phyloP scores from a whole-genome alignment of 371 early-diverging fungal genomes.

The Rhizomucor pusillus region DNA sequence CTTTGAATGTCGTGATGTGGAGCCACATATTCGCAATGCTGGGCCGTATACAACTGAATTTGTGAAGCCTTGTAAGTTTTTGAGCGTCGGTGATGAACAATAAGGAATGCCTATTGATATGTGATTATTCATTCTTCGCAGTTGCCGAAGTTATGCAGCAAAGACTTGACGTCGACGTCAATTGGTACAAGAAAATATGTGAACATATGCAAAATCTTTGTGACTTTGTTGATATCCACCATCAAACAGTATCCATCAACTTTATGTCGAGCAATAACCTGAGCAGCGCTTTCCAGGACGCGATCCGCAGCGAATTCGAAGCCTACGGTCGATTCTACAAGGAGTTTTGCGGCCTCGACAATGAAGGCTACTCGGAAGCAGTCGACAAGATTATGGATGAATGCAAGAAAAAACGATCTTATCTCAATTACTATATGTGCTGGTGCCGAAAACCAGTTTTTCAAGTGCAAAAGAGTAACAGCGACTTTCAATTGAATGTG shows the following conservation, averaged over 20 bases:
- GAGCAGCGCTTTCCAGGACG: conserved; percentile 14
- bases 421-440: conserved; percentile 28
- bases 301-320: conserved; percentile 13
- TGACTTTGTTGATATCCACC: conserved; percentile 31
- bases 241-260: conserved; percentile 16
- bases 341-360: not conserved
- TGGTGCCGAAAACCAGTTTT: conserved; percentile 40
- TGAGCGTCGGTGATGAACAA: not conserved
- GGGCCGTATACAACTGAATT: conserved; percentile 35
- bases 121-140: conserved; percentile 6
- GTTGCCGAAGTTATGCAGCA: conserved; percentile 18
- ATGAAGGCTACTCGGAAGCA: not conserved
- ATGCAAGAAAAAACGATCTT: conserved; percentile 17
- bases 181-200: conserved; percentile 22
- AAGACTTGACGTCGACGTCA: conserved; percentile 20
- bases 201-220: conserved; percentile 17
- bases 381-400: conserved; percentile 11
- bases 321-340: conserved; percentile 12
- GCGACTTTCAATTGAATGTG: not conserved
- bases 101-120: not conserved
- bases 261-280: conserved; percentile 19
- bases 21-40: conserved; percentile 42
- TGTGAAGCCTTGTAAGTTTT: conserved; percentile 25
- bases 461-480: conserved; percentile 6
- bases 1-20: conserved; percentile 52